Conservation (phyloP, 495 filamentous ascomycete species). For the Aspergillus hancockii region DNA sequence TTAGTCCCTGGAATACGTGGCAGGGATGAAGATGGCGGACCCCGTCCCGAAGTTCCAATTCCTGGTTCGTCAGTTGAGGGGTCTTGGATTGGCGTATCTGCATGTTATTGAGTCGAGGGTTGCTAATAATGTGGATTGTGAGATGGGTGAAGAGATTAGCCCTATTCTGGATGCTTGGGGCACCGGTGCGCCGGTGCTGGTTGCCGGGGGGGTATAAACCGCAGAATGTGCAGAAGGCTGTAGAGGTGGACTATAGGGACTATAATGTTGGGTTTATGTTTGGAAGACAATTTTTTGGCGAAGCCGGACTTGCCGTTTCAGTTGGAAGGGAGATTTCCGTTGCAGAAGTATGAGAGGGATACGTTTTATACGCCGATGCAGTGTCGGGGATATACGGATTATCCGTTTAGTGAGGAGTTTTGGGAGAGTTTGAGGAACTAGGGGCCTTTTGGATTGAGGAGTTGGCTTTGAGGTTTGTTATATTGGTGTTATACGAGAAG, state of each 20-base stretch:
- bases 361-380: background rate
- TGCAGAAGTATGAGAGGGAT: background rate
- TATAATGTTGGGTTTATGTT: background rate
- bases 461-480: no score
- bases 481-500: no score
- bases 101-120: conserved; percentile 30
- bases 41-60: no score
- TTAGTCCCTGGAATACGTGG: conserved; percentile 61
- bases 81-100: background rate
- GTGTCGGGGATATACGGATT: background rate
- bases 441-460: no score
- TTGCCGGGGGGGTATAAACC: background rate
- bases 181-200: background rate
- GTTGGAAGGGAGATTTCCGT: background rate
- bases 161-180: background rate
- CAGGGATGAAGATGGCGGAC: conserved; percentile 49
- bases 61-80: no score
- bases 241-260: background rate
- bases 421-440: no score
- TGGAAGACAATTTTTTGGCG: background rate
- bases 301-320: background rate
- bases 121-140: background rate
- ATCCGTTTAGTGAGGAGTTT: background rate
- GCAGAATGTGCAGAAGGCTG: background rate
- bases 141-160: background rate